Conservation (phyloP, 2,329 filamentous ascomycete genomes). For the Scytalidium lignicola region DNA sequence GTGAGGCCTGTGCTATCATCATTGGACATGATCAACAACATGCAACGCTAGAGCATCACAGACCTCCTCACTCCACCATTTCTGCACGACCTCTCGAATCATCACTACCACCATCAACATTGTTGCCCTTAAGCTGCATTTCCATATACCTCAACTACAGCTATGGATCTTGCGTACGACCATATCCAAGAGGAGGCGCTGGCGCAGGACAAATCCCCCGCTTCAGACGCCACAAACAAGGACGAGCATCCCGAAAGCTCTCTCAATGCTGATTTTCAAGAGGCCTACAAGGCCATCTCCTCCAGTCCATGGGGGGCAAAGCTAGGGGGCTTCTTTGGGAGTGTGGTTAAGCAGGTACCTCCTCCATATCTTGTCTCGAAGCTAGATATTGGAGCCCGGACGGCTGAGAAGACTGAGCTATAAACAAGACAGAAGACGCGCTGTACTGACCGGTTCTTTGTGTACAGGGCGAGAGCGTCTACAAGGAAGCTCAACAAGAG, state of each 20-base stretch:
- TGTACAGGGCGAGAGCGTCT: constrained; percentile 67
- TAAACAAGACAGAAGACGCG: not conserved
- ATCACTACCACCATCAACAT: no score
- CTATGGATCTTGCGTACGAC: constrained; percentile 96
- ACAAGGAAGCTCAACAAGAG: constrained; percentile 83
- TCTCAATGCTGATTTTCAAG: constrained; percentile 84
- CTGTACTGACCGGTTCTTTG: constrained; percentile 8
- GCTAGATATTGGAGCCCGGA: not conserved
- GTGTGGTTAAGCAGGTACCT: constrained; percentile 85
- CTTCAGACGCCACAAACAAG: constrained; percentile 32
- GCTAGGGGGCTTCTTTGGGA: constrained; percentile 84
- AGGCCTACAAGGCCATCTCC: constrained; percentile 91
- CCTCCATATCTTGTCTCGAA: constrained; percentile 5
- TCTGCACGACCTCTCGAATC: no score
- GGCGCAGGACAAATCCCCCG: constrained; percentile 41
- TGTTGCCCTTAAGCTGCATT: no score
- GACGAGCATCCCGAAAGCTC: constrained; percentile 43
- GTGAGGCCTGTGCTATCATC: not conserved
- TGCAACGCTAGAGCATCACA: not conserved
- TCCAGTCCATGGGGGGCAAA: constrained; percentile 85
- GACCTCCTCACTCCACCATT: not conserved
- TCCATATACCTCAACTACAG: not conserved
- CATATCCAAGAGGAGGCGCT: constrained; percentile 85
- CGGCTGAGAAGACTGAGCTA: not conserved
- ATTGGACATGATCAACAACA: not conserved